Evolutionary conservation across 495 filamentous ascomycete species (phyloP), one percentile per base, ranked within the genome.

Genomic region (Trichocladium antarcticum): DNA sequence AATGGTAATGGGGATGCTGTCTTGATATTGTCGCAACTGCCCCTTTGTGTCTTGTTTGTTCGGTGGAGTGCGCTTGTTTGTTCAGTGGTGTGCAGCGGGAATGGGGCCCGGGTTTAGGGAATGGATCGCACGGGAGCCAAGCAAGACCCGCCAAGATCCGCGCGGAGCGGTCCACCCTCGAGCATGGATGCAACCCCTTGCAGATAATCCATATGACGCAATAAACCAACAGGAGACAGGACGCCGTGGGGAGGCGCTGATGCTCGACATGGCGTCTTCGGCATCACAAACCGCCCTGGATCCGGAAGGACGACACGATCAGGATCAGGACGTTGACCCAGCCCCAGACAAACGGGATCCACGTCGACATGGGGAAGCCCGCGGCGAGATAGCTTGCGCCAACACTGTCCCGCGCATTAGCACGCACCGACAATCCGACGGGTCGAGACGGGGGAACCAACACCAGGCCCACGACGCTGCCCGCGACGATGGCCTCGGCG

Each of bases 281-380:
- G n/a, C n/a, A n/a, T 38, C 42, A 64, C n/a, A 98, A 72, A 28
- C 88, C 92, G n/a, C 90, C 90, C 57, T 93, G 88, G 50, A 95
- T 89, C 9, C 89, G 85, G 65, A 95, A 98, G 12, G 89, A 95
- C 4, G 89, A 92, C 36, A 97, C 64, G 44, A 96, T 84, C 36
- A 98, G 64, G n/a, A 95, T 78, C 45, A 96, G 63, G 2, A 93
- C 79, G 58, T 89, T 95, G 61, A 95, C 83, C 55, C 85, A 73
- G n/a, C 82, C 84, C 92, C 92, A 98, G 42, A 93, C 75, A 58
- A 95, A 87, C 12, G 92, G 92, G 35, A 95, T 83, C 92, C 93
- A 98, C 2, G 92, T 96, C 44, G 88, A 93, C 90, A 97, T 95
- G 53, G 79, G 69, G 60, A 94, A 95, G 65, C 81, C 85, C 27